phyloP scores from a whole-genome alignment of 768 basidiomycete genomes.

The Leucosporidium creatinivorum region DNA sequence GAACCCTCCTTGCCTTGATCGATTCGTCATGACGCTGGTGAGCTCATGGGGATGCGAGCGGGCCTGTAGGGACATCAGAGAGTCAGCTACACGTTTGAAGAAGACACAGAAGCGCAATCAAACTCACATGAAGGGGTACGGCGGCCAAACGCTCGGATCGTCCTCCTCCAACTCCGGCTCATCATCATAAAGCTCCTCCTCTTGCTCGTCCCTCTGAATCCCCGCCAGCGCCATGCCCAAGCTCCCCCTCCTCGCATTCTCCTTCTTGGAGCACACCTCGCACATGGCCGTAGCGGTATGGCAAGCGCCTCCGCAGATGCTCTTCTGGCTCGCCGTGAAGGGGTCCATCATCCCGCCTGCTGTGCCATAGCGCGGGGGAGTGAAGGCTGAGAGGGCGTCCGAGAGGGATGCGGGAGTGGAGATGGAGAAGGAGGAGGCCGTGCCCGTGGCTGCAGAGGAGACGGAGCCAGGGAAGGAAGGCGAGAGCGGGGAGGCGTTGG shows the following conservation, averaged over 20 bases:
- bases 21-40: too few species aligned
- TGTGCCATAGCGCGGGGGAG: background rate
- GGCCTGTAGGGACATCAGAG: too few species aligned
- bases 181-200: conserved; percentile 17
- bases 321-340: background rate
- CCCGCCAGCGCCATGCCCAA: background rate
- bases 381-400: conserved; percentile 9
- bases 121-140: conserved; percentile 18
- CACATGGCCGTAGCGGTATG: conserved; percentile 23
- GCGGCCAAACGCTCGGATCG: conserved; percentile 23
- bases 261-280: conserved; percentile 22
- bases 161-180: conserved; percentile 12
- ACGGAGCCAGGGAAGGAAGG: conserved; percentile 26
- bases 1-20: too few species aligned
- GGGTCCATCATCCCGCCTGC: too few species aligned
- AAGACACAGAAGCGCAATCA: too few species aligned
- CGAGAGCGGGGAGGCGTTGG: conserved; percentile 20
- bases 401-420: conserved; percentile 10
- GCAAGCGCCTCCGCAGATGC: conserved; percentile 27
- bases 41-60: too few species aligned
- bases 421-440: conserved; percentile 4
- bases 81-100: too few species aligned
- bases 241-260: conserved; percentile 15
- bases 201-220: conserved; percentile 1
- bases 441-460: conserved; percentile 11